A percentile compares a stretch with the other conserved stretches of the same genome.
Conservation (phyloP, 2,329 filamentous ascomycete genomes). For the Hypoxylon rubiginosum region DNA sequence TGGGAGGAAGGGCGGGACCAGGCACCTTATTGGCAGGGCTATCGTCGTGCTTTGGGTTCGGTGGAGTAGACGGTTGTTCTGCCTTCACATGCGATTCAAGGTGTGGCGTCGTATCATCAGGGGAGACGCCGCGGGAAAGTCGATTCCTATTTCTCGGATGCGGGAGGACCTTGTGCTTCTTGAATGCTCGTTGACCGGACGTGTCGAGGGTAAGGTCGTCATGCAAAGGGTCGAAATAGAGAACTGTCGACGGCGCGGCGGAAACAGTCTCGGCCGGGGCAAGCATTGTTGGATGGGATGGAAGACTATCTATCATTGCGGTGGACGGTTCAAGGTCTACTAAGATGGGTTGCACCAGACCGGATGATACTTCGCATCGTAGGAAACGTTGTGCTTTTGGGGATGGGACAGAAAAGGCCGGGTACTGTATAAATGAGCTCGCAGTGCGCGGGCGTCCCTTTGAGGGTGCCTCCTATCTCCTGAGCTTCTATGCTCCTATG, state of each 20-base stretch:
- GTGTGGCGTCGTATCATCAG: conserved; percentile 49
- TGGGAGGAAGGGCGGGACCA: conserved; percentile 70
- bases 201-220: conserved; percentile 45
- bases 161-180: conserved; percentile 57
- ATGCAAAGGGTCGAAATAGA: conserved; percentile 50
- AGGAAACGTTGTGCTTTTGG: conserved; percentile 19
- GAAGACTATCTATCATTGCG: conserved; percentile 29
- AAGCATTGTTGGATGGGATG: conserved; percentile 47
- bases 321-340: conserved; percentile 31
- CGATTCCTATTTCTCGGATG: conserved; percentile 50
- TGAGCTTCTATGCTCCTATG: too few species aligned
- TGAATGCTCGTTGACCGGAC: conserved; percentile 51
- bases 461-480: conserved; percentile 19
- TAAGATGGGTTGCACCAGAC: conserved; percentile 42
- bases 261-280: conserved; percentile 48
- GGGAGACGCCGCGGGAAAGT: conserved; percentile 44
- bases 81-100: conserved; percentile 51
- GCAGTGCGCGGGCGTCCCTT: conserved; percentile 18
- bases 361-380: conserved; percentile 43
- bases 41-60: conserved; percentile 60
- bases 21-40: conserved; percentile 56
- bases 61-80: conserved; percentile 51
- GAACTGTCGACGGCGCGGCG: conserved; percentile 46
- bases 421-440: conserved; percentile 23
- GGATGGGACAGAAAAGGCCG: conserved; percentile 21